Base-by-base conservation (phyloP, 345 rosid species). In the Melaleuca alternifolia region DNA sequence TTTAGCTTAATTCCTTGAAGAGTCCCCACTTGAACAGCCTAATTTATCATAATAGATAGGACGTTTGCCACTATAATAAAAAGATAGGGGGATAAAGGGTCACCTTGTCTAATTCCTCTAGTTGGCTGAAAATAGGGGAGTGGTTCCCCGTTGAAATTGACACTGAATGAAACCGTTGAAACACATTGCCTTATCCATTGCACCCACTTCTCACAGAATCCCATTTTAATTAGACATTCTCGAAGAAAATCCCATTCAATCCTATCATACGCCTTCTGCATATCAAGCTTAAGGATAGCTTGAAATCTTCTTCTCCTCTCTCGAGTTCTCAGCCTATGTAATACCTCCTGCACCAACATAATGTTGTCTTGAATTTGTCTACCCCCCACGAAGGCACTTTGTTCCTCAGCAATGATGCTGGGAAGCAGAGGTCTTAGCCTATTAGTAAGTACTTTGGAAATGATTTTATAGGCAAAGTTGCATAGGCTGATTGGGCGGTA, bases 381-480 rank as follows among this genome's bases (percentile, higher is more conserved):
- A 3, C 1, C 59, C 21, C 11, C 59, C 12, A 54, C 12, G 0
- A 54, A 23, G 21, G 2, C 0, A 0, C 0, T 54, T 54, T 54
- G 59, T 21, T 23, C 0, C 4, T 0, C 0, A 21, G 0, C 2
- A 54, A 54, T 54, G 0, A 41, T 2, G 4, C 41, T 41, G 2
- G 41, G 41, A 2, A 41, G 4, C 4, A 41, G 41, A 41, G 41
- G 0, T 23, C 21, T 54, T 0, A 54, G 59, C 26, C 12, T 23
- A 54, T 54, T 23, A 2, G 0, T 54, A 9, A 54, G 11, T 21
- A 54, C 59, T 11, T 54, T 23, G 2, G 5, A 54, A 21, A 54
- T 54, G 23, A 54, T 54, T 54, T 54, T 54, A 26, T 54, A 54
- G 9, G 21, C 26, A 54, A 54, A 54, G 26, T 54, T 54, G 59